These are phyloP conservation scores for Wickerhamomyces hampshirensis DNA, from an alignment of 805 yeast species.

Conservation along the genomic window DNA sequence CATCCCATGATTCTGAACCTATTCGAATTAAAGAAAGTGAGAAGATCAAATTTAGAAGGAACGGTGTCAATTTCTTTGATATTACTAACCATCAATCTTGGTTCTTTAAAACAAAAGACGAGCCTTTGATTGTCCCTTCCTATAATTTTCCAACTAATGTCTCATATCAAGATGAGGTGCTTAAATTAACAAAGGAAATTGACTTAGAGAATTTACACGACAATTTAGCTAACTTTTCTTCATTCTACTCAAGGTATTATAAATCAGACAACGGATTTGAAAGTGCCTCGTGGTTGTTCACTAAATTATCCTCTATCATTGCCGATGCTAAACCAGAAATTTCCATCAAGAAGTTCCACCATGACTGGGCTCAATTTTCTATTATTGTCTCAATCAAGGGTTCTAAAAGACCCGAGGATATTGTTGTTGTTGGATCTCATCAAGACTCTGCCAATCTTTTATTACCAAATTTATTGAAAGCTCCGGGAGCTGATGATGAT, in stretches of 20 bases:
- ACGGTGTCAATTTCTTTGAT: conserved; percentile 58
- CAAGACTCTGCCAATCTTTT: conserved; percentile 77
- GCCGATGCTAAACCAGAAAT: conserved; percentile 26
- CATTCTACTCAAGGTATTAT: conserved; percentile 74
- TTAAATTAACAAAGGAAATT: conserved; percentile 38
- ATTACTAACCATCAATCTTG: conserved; percentile 41
- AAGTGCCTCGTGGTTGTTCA: conserved; percentile 66
- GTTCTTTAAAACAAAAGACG: conserved; percentile 14
- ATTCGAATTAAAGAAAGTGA: conserved; percentile 35
- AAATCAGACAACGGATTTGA: conserved; percentile 65
- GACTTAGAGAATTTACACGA: conserved; percentile 42
- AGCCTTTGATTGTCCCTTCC: conserved; percentile 23
- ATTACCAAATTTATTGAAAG: conserved; percentile 60
- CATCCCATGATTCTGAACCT: conserved; percentile 15
- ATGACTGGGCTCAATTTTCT: conserved; percentile 78
- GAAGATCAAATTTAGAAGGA: conserved; percentile 38
- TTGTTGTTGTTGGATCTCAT: conserved; percentile 83
- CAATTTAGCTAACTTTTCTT: conserved; percentile 57
- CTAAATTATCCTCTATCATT: conserved; percentile 34
- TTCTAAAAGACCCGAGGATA: conserved; percentile 29
- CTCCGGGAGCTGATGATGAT: conserved; percentile 96
- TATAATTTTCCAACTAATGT: conserved; percentile 49
- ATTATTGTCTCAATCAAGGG: conserved; percentile 65
- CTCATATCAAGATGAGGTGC: conserved; percentile 34
- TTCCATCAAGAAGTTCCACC: conserved; percentile 48